Evolutionary conservation across 805 yeast genomes (phyloP).

Genomic region (Wickerhamiella lipophila): DNA sequence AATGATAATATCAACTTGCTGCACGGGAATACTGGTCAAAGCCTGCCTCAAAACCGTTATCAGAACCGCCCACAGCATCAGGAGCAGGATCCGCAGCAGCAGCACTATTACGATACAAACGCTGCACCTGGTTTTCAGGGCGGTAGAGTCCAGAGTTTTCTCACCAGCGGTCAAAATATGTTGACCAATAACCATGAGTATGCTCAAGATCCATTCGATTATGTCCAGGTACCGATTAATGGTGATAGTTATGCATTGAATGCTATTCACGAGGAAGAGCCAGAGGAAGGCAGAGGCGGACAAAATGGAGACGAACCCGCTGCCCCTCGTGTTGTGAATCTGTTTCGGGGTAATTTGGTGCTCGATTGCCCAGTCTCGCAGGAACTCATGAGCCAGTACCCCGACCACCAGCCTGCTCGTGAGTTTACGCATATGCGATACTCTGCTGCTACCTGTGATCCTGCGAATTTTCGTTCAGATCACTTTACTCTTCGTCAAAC

Average conservation of each 20-base stretch:
- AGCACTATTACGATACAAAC: neutral
- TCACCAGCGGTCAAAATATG: conserved; percentile 4
- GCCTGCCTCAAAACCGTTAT: no score
- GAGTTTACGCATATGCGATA: conserved; percentile 82
- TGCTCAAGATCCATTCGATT: conserved; percentile 22
- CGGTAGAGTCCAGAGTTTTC: neutral
- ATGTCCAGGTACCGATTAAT: conserved; percentile 27
- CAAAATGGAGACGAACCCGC: conserved; percentile 13
- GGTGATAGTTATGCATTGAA: conserved; percentile 31
- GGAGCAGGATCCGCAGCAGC: neutral
- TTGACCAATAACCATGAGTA: conserved; percentile 16
- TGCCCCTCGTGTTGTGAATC: conserved; percentile 36
- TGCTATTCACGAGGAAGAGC: conserved; percentile 20
- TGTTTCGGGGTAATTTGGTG: conserved; percentile 67
- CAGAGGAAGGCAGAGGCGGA: conserved; percentile 19
- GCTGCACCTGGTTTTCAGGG: conserved; percentile 5
- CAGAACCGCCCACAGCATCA: neutral
- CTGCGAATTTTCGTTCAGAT: conserved; percentile 46
- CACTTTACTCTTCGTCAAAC: conserved; percentile 75
- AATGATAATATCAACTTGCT: neutral
- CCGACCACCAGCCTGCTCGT: conserved; percentile 39
- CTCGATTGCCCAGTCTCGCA: conserved; percentile 83
- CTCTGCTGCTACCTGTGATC: conserved; percentile 90
- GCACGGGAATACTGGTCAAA: neutral
- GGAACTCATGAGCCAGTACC: conserved; percentile 43